Evolutionary conservation across 1,284 basidiomycete genomes (phyloP).

Genomic region (Malassezia restricta): DNA sequence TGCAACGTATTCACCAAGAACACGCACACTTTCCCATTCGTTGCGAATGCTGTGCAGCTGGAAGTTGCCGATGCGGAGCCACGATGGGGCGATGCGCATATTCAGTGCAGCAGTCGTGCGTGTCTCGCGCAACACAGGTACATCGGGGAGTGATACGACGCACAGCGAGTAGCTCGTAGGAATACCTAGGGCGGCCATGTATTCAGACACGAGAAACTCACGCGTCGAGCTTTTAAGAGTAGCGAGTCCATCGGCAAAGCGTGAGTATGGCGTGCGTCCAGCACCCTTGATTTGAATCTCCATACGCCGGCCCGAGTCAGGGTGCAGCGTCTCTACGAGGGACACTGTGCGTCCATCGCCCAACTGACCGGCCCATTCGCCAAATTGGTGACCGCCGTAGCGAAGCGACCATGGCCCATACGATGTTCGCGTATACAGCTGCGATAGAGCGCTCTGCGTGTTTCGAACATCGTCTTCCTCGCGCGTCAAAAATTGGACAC

Average conservation of each 20-base stretch:
- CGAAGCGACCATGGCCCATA: slow-evolving; percentile 38
- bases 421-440: background rate
- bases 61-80: slow-evolving; percentile 82
- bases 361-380: slow-evolving; percentile 84
- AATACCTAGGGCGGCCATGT: slow-evolving; percentile 72
- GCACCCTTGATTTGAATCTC: slow-evolving; percentile 90
- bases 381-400: slow-evolving; percentile 59
- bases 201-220: slow-evolving; percentile 58
- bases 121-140: slow-evolving; percentile 68
- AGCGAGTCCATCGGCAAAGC: slow-evolving; percentile 80
- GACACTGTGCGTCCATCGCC: slow-evolving; percentile 89
- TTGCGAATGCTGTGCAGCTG: slow-evolving; percentile 60
- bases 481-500: slow-evolving; percentile 21
- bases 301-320: slow-evolving; percentile 20
- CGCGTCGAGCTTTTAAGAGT: slow-evolving; percentile 81
- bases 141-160: slow-evolving; percentile 62
- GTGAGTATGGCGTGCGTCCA: slow-evolving; percentile 84
- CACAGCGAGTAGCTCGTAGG: slow-evolving; percentile 80
- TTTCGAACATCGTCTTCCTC: slow-evolving; percentile 1
- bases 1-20: slow-evolving; percentile 53
- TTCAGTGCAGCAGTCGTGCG: slow-evolving; percentile 67
- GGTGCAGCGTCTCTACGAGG: slow-evolving; percentile 60
- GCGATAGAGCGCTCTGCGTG: background rate
- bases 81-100: slow-evolving; percentile 74
- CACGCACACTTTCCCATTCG: slow-evolving; percentile 55